Evolutionary conservation across 2,329 filamentous ascomycete genomes (phyloP), one percentile per base, ranked within the genome.

Genomic region (Nothophaeocryptopus gaeumannii): DNA sequence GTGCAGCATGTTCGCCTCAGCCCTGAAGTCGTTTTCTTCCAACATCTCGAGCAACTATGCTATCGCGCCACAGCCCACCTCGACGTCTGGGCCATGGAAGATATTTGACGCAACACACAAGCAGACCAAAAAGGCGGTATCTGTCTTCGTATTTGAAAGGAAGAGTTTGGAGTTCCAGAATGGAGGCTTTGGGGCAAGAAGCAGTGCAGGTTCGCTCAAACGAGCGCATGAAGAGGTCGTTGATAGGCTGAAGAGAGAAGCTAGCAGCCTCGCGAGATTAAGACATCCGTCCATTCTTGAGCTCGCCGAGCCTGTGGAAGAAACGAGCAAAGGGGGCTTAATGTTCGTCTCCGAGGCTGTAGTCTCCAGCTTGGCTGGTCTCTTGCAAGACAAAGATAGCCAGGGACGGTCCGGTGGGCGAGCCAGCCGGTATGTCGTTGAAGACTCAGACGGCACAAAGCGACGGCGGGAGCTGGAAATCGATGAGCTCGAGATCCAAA

Each of bases 91-190:
- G 13, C 89, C 91, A 51, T 99, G 93, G 93, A 95, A 90, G 75
- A 93, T 99, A 64, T 92, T 92, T 78, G 91, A 96, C 74, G 91
- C 88, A 51, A 97, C 95, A 77, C 95, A 95, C 74, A 97, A 96
- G 73, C 89, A 87, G 29, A 96, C 90, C 0, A 89, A 88, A 59
- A 95, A 93, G 69, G 71, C 85, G 7, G 93, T 86, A 47, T 96
- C 91, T 12, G 84, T 97, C 59, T 99, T 97, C 64, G 84, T 97
- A 58, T 96, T 97, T 68, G 93, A 99, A 59, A 85, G 84, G 67
- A 96, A 95, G 72, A 82, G 83, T 1, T 75, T 99, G 47, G 91
- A 96, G 50, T 74, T 82, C 8, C 79, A 85, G 51, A 78, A 80
- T 12, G 79, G 76, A 40, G 80, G 82, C 15, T 72, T 89, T 39